Evolutionary conservation across 345 rosid species (phyloP).

Genomic region (Brassica juncea): DNA sequence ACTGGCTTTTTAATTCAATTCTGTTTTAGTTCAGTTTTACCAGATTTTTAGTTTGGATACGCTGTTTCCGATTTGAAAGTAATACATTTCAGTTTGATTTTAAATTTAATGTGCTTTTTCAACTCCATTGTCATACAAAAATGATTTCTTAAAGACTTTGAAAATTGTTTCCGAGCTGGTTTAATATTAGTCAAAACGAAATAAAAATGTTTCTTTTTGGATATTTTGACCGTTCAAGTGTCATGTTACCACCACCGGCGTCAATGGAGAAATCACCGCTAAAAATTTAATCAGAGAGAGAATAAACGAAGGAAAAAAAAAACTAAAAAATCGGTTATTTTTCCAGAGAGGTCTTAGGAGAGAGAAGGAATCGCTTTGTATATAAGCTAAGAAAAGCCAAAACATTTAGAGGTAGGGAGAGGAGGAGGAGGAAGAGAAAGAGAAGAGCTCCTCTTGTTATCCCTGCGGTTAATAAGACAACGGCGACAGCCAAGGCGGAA

Average conservation of each 20-base stretch:
- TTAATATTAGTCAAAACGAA: not conserved
- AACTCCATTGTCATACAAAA: not conserved
- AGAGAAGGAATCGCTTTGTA: conserved; percentile 38
- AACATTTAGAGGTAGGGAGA: conserved; percentile 30
- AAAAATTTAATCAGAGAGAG: conserved; percentile 13
- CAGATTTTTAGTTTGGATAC: not conserved
- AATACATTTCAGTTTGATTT: not conserved
- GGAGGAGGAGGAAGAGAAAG: not conserved
- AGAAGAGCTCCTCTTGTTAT: conserved; percentile 12
- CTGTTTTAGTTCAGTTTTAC: not conserved
- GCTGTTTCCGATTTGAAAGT: not conserved
- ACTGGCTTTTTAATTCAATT: not conserved
- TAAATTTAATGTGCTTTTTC: not conserved
- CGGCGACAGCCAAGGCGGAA: conserved; percentile 14
- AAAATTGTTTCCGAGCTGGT: not conserved
- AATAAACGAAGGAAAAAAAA: not conserved
- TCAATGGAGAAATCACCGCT: conserved; percentile 42
- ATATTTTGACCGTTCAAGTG: conserved; percentile 30
- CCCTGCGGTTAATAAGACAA: conserved; percentile 1
- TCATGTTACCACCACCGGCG: conserved; percentile 36
- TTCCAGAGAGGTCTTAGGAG: conserved; percentile 38
- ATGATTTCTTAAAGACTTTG: not conserved
- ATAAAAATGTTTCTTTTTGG: not conserved
- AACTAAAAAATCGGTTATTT: conserved; percentile 22
- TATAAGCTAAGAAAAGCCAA: conserved; percentile 36